Evolutionary conservation across 1,139 yeast genomes (phyloP), one percentile per base, ranked within the genome.

Genomic region (Debaryomycetaceae sp.): DNA sequence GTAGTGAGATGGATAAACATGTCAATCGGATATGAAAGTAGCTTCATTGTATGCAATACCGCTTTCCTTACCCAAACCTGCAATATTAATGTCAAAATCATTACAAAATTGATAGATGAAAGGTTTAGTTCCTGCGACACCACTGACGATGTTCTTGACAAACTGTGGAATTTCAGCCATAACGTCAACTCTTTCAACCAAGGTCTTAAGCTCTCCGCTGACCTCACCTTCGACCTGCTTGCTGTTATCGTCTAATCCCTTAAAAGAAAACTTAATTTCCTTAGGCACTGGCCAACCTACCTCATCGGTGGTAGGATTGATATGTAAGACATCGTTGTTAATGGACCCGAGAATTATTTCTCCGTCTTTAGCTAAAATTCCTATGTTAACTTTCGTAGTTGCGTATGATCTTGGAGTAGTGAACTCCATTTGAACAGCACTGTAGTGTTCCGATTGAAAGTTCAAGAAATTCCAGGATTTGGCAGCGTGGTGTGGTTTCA

Each of bases 401-500:
- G 88, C 96, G 62, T 93, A 93, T 2, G 97, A 84, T 45, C 73
- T 82, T 24, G 99, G 99, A 6, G 99, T 95, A 42, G 93, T 87
- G 71, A 89, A 93, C 66, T 93, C 97, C 98, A 93, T 93, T 54
- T 87, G 80, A 23, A 90, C 83, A 6, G 88, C 95, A 35, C 93
- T 76, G 56, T 77, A 73, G 37, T 82, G 72, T 41, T 82, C 78
- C 23, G 95, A 86, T 62, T 89, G 97, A 76, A 87, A 91, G 67
- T 88, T 87, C 54, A 88, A 69, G 65, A 93, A 93, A 68, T 93
- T 95, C 99, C 99, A 93, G 23, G 90, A 70, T 52, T 95, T 88
- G 46, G 99, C 99, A 34, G 97, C 97, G 66, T 93, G 99, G 66
- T 93, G 98, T 11, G 99, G 99, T 68, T 93, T 93, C 98, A 93